These are phyloP conservation scores for Penicillium odoratum DNA, from an alignment of 495 filamentous ascomycete species.

Conservation along the genomic window DNA sequence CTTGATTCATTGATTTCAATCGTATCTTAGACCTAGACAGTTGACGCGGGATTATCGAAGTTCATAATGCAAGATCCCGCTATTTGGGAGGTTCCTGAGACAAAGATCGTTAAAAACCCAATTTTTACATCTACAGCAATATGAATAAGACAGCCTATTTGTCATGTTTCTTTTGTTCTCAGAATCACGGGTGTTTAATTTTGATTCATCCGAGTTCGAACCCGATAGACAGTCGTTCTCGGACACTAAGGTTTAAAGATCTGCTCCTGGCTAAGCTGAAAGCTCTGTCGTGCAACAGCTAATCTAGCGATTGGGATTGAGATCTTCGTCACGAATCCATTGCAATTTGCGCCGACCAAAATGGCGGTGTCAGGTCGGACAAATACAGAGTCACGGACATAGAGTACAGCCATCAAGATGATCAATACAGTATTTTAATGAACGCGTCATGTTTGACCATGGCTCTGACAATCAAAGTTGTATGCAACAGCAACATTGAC, in stretches of 20 bases:
- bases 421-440: neutral
- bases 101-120: neutral
- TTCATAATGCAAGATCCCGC: neutral
- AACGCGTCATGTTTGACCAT: neutral
- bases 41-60: neutral
- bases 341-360: neutral
- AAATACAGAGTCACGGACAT: neutral
- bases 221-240: neutral
- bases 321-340: neutral
- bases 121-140: neutral
- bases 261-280: neutral
- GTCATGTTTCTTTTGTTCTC: conserved; percentile 6
- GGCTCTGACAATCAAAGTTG: no score
- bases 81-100: neutral
- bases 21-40: neutral
- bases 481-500: neutral
- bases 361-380: neutral
- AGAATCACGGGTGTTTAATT: conserved; percentile 8
- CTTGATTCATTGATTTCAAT: neutral
- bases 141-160: conserved; percentile 1
- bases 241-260: neutral
- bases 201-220: conserved; percentile 6
- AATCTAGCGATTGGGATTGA: neutral
- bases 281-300: neutral
- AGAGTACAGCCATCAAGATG: neutral